These are phyloP conservation scores for Macadamia integrifolia DNA, from an alignment of 164 flowering plant genomes.

Conservation along the genomic window DNA sequence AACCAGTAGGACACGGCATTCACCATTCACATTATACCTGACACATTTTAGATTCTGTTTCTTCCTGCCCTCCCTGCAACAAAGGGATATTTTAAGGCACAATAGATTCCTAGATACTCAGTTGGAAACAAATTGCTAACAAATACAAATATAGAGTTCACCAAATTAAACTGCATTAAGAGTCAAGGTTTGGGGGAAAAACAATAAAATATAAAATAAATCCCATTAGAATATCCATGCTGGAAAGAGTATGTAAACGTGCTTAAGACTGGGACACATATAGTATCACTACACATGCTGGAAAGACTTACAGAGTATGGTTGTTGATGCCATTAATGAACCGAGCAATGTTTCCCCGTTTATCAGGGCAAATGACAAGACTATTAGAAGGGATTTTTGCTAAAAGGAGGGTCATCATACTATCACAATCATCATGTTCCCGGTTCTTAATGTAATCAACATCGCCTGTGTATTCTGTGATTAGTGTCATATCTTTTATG, in stretches of 20 bases:
- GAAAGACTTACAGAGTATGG: slow-evolving; percentile 57
- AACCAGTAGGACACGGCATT: slow-evolving; percentile 65
- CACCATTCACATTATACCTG: slow-evolving; percentile 67
- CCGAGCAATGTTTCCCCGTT: slow-evolving; percentile 80
- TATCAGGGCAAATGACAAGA: slow-evolving; percentile 91
- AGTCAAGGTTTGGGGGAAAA: too few species aligned
- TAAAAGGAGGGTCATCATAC: slow-evolving; percentile 72
- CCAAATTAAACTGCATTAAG: too few species aligned
- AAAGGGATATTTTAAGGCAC: too few species aligned
- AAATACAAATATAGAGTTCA: too few species aligned
- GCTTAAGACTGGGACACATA: too few species aligned
- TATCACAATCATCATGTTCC: slow-evolving; percentile 82
- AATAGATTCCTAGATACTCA: too few species aligned
- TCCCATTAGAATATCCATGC: too few species aligned
- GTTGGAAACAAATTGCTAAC: too few species aligned
- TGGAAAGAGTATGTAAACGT: too few species aligned
- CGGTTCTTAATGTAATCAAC: slow-evolving; percentile 82
- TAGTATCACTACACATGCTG: not conserved
- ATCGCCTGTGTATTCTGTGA: slow-evolving; percentile 87
- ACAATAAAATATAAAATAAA: too few species aligned
- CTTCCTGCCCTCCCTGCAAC: slow-evolving; percentile 79
- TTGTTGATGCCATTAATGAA: slow-evolving; percentile 95
- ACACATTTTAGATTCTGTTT: slow-evolving; percentile 92
- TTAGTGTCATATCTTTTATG: slow-evolving; percentile 76
- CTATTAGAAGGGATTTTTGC: slow-evolving; percentile 51